phyloP scores from a whole-genome alignment of 2,329 filamentous ascomycete species.

The Byssoonygena ceratinophila region DNA sequence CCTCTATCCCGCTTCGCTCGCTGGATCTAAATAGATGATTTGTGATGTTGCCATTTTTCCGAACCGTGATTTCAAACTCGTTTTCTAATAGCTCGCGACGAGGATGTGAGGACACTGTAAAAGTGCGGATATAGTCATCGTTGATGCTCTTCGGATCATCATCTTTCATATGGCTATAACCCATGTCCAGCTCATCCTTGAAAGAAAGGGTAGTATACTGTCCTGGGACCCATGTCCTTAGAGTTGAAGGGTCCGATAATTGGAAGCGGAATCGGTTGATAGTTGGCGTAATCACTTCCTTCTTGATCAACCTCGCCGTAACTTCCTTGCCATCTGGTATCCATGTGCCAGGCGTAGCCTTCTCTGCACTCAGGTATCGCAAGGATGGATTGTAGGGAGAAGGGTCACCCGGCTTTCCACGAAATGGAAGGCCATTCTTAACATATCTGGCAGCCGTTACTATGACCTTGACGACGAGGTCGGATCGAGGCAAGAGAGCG shows the following conservation, averaged over 20 bases:
- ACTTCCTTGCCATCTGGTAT: constrained; percentile 34
- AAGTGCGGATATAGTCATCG: constrained; percentile 73
- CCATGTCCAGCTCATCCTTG: constrained; percentile 54
- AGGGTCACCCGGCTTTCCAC: constrained; percentile 47
- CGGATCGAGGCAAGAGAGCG: constrained; percentile 54
- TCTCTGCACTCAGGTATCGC: constrained; percentile 54
- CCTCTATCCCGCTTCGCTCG: constrained; percentile 44
- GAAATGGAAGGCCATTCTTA: constrained; percentile 55
- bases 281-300: constrained; percentile 52
- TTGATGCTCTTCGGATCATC: constrained; percentile 70
- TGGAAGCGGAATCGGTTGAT: constrained; percentile 56
- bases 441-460: constrained; percentile 55
- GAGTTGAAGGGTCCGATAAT: constrained; percentile 30
- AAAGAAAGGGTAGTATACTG: constrained; percentile 74
- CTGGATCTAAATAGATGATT: constrained; percentile 52
- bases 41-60: constrained; percentile 60
- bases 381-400: constrained; percentile 74
- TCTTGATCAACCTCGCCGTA: constrained; percentile 42
- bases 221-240: constrained; percentile 52
- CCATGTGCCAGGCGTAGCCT: constrained; percentile 19
- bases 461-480: constrained; percentile 60
- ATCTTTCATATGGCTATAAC: constrained; percentile 75
- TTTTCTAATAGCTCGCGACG: constrained; percentile 27
- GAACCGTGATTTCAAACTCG: constrained; percentile 61
- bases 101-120: constrained; percentile 62